Percentiles rank a stretch among this genome's conserved stretches.
Conservation (phyloP, 345 rosid species). For the Gossypium thurberi region DNA sequence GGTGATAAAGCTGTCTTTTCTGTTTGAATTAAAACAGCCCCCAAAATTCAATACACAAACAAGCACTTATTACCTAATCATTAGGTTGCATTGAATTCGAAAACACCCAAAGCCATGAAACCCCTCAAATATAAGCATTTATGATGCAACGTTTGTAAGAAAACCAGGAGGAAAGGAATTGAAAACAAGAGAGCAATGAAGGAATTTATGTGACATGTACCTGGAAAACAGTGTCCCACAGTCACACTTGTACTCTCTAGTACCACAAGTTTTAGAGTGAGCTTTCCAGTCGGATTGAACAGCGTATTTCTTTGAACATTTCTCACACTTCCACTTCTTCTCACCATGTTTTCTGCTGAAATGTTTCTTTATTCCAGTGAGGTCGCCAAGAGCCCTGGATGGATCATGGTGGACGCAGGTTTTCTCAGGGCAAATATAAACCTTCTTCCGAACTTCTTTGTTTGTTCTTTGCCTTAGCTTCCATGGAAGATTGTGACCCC, state of each 20-base stretch:
- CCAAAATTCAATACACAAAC: slow-evolving; percentile 5
- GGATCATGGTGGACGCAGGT: slow-evolving; percentile 86
- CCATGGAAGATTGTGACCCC: slow-evolving; percentile 98
- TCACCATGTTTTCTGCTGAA: slow-evolving; percentile 92
- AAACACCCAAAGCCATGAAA: slow-evolving; percentile 18
- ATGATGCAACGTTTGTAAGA: slow-evolving; percentile 2
- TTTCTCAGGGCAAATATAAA: slow-evolving; percentile 88
- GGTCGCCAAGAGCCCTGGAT: slow-evolving; percentile 88
- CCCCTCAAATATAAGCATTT: slow-evolving; percentile 34
- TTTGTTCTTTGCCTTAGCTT: slow-evolving; percentile 72
- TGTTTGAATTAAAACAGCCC: slow-evolving; percentile 20
- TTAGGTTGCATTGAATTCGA: slow-evolving; percentile 30
- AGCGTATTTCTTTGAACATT: slow-evolving; percentile 93
- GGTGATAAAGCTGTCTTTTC: slow-evolving; percentile 94
- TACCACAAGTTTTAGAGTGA: slow-evolving; percentile 91
- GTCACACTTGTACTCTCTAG: slow-evolving; percentile 91
- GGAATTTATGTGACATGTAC: slow-evolving; percentile 22
- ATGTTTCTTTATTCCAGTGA: slow-evolving; percentile 93
- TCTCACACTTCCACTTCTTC: slow-evolving; percentile 95
- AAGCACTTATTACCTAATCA: slow-evolving; percentile 13
- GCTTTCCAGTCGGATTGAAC: slow-evolving; percentile 99
- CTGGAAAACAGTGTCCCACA: slow-evolving; percentile 95
- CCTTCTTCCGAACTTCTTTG: slow-evolving; percentile 66
- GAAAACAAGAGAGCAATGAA: not conserved
- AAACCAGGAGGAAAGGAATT: not conserved